Evolutionary conservation across 208 protist genomes (phyloP).

Genomic region (Leptomonas pyrrhocoris): DNA sequence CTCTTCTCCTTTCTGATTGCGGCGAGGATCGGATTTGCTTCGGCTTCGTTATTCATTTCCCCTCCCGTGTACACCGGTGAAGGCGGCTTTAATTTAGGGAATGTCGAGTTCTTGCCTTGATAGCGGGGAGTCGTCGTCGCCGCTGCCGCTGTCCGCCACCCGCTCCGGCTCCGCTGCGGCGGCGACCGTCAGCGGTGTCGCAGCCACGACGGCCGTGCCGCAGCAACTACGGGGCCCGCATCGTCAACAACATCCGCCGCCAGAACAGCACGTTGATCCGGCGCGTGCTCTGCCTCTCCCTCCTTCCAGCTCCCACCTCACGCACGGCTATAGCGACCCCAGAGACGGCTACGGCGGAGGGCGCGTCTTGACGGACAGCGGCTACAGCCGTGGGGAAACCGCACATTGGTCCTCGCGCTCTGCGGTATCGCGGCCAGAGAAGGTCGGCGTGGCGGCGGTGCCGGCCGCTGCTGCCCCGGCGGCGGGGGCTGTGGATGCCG

Average conservation of each 20-base stretch:
- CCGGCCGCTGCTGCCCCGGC: background rate
- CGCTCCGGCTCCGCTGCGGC: background rate
- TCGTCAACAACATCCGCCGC: background rate
- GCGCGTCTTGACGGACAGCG: background rate
- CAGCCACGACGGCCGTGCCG: background rate
- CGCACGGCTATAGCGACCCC: background rate
- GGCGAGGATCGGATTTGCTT: too few species aligned
- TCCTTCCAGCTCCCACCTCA: background rate
- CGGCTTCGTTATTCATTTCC: too few species aligned
- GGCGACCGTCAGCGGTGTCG: background rate
- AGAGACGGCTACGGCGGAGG: background rate
- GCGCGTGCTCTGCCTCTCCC: background rate
- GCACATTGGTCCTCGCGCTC: slow-evolving; percentile 3
- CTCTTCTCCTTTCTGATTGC: too few species aligned
- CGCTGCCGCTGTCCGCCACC: slow-evolving; percentile 14
- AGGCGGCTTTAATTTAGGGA: background rate
- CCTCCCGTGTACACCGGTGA: background rate
- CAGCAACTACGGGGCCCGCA: background rate
- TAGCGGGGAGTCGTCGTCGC: slow-evolving; percentile 12
- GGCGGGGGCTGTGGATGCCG: background rate
- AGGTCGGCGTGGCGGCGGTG: background rate
- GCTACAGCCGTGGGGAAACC: background rate
- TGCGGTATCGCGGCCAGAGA: background rate
- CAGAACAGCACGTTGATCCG: background rate
- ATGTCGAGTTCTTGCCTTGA: slow-evolving; percentile 16